A percentile compares a stretch with the other conserved stretches of the same genome.
Conservation (phyloP, 2,329 filamentous ascomycete species). For the Pestalotiopsis sp. region DNA sequence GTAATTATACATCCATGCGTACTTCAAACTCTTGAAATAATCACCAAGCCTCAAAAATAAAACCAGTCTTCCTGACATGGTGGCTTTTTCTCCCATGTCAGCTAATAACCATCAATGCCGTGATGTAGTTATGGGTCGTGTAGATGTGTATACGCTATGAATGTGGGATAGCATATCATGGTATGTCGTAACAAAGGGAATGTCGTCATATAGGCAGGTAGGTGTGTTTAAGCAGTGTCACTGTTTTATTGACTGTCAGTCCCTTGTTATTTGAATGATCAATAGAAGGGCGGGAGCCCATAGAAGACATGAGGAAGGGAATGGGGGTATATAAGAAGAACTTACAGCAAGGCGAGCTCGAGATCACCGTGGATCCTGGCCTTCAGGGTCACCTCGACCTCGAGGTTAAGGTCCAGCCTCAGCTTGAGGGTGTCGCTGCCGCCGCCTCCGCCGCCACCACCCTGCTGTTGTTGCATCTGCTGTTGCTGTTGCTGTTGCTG, state of each 20-base stretch:
- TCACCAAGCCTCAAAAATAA: neutral
- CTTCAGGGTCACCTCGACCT: constrained; percentile 85
- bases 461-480: constrained; percentile 13
- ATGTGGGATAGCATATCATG: neutral
- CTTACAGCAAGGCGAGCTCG: constrained; percentile 69
- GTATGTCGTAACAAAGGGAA: neutral
- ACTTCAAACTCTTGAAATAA: neutral
- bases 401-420: constrained; percentile 77
- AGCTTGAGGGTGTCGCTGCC: constrained; percentile 69
- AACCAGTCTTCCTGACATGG: neutral
- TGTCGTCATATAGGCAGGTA: neutral
- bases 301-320: neutral
- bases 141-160: neutral
- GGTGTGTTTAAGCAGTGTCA: neutral
- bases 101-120: neutral
- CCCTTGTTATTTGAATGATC: neutral
- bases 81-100: neutral
- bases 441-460: constrained; percentile 36
- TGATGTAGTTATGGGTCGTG: neutral
- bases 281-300: neutral
- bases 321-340: constrained; percentile 20
- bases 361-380: constrained; percentile 85
- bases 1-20: neutral
- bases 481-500: constrained; percentile 10
- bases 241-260: constrained; percentile 2